These are phyloP conservation scores for Podospora australis DNA, from an alignment of 495 filamentous ascomycete genomes.

Conservation along the genomic window DNA sequence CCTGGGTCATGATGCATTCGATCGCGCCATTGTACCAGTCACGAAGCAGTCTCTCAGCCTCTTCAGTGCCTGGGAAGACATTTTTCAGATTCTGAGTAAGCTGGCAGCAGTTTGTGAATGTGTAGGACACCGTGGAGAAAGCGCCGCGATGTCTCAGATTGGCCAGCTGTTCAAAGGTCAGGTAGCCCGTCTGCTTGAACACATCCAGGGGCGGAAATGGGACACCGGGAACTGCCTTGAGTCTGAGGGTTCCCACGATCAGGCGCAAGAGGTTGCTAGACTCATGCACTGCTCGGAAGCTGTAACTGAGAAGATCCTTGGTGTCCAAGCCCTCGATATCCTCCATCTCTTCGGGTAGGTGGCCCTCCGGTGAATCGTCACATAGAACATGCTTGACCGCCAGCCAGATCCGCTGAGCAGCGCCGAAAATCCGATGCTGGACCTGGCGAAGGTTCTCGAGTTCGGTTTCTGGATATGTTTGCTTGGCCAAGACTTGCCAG, in stretches of 20 bases:
- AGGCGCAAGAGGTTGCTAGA: conserved; percentile 58
- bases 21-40: conserved; percentile 69
- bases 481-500: conserved; percentile 35
- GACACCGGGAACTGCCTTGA: conserved; percentile 22
- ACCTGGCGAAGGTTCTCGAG: conserved; percentile 36
- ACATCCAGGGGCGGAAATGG: conserved; percentile 33
- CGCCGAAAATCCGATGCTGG: conserved; percentile 50
- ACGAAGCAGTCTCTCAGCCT: conserved; percentile 37
- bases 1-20: conserved; percentile 58
- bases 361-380: conserved; percentile 85
- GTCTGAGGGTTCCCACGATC: conserved; percentile 41
- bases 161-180: conserved; percentile 74
- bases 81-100: conserved; percentile 41
- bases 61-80: conserved; percentile 21
- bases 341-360: conserved; percentile 67
- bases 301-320: conserved; percentile 86
- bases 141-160: conserved; percentile 85
- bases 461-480: conserved; percentile 22
- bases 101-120: conserved; percentile 73
- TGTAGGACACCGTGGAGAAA: conserved; percentile 86
- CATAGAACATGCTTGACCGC: conserved; percentile 72
- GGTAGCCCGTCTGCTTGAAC: conserved; percentile 54
- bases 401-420: conserved; percentile 63
- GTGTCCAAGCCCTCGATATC: conserved; percentile 62
- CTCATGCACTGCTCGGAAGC: conserved; percentile 86